A percentile compares a stretch with the other conserved stretches of the same genome.
Evolutionary conservation across 345 rosid genomes (phyloP).

Genomic region (Gossypium ekmanianum): DNA sequence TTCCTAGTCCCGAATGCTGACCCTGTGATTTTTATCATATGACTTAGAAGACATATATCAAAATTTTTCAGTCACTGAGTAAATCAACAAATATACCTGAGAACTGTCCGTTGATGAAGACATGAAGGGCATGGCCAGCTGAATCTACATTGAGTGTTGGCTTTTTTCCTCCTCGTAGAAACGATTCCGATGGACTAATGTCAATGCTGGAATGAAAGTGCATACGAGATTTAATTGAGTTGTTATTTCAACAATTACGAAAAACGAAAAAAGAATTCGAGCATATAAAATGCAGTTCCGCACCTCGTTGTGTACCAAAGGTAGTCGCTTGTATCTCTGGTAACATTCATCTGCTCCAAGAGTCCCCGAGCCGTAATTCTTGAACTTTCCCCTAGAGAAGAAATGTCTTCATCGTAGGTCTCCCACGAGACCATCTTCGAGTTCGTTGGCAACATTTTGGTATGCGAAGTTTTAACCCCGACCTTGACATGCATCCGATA

Average conservation of each 20-base stretch:
- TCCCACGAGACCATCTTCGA: conserved; percentile 52
- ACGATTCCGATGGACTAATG: conserved; percentile 67
- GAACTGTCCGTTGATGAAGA: conserved; percentile 77
- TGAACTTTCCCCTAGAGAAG: conserved; percentile 53
- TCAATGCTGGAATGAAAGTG: conserved; percentile 46
- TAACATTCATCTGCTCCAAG: conserved; percentile 80
- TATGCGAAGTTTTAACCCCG: conserved; percentile 44
- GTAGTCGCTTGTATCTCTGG: conserved; percentile 88
- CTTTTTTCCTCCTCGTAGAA: conserved; percentile 54
- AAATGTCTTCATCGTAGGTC: conserved; percentile 66
- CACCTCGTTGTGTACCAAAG: conserved; percentile 93
- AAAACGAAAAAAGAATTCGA: no score
- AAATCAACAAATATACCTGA: conserved; percentile 40
- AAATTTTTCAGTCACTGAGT: background rate
- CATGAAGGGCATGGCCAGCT: conserved; percentile 89
- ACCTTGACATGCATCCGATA: conserved; percentile 42
- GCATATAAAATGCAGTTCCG: conserved; percentile 11
- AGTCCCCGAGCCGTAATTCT: conserved; percentile 59
- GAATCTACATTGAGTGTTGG: conserved; percentile 70
- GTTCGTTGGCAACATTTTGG: conserved; percentile 61
- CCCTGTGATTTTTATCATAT: conserved; percentile 40
- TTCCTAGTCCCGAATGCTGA: conserved; percentile 81
- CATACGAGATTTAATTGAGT: no score
- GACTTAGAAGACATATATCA: background rate
- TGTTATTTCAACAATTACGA: no score